Percentiles rank a stretch among this genome's conserved stretches.
Evolutionary conservation across 345 rosid species (phyloP).

Genomic region (Excoecaria agallocha): DNA sequence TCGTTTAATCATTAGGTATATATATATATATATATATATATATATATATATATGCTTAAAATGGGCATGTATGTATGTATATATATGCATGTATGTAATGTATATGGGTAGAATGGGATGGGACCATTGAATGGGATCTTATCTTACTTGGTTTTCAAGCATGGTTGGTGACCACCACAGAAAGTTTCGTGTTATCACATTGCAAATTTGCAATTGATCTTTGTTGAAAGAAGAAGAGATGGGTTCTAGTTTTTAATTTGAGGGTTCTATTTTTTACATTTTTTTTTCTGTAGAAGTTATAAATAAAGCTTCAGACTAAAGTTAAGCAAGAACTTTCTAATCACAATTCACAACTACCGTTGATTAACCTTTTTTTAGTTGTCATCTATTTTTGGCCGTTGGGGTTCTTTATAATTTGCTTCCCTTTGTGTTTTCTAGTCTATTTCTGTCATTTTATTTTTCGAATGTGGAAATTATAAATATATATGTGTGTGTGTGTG

Average conservation of each 20-base stretch:
- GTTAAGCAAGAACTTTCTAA: constrained; percentile 23
- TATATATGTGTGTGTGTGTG: too few species aligned
- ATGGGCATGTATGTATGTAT: neutral
- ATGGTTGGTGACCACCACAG: constrained; percentile 46
- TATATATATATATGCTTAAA: neutral
- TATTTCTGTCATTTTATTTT: neutral
- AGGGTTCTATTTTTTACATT: constrained; percentile 1
- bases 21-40: too few species aligned
- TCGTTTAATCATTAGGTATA: neutral
- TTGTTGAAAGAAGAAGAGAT: constrained; percentile 34
- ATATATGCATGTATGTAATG: neutral
- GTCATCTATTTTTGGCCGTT: constrained; percentile 11
- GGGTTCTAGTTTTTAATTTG: constrained; percentile 7
- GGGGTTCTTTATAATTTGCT: neutral
- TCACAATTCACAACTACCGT: constrained; percentile 31
- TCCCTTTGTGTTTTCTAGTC: constrained; percentile 3
- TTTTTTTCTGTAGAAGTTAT: neutral
- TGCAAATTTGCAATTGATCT: constrained; percentile 27
- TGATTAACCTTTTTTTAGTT: constrained; percentile 14
- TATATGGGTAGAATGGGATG: neutral
- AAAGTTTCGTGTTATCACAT: constrained; percentile 35
- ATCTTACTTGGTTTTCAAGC: constrained; percentile 57
- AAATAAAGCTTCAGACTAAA: constrained; percentile 15
- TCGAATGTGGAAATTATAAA: neutral
- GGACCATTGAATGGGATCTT: neutral